Evolutionary conservation across 192 early-diverging fungal genomes (phyloP).

Genomic region (Dissophora ornata): DNA sequence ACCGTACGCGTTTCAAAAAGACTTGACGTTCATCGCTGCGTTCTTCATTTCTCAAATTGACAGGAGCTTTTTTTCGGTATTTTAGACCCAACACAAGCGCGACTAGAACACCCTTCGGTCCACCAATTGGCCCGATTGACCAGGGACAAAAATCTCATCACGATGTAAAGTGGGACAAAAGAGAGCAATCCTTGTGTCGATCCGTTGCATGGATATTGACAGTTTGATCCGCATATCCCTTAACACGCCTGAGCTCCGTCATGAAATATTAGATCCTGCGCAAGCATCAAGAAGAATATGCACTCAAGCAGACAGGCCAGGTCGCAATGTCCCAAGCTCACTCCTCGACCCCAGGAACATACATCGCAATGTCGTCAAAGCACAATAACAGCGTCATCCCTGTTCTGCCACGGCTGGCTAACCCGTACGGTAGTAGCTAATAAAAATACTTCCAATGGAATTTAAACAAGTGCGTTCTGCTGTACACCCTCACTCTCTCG

Average conservation of each 20-base stretch:
- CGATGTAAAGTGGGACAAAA: no score
- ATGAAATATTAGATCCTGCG: constrained; percentile 46
- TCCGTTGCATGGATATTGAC: no score
- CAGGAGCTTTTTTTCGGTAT: no score
- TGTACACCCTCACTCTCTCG: no score
- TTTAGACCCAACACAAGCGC: constrained; percentile 8
- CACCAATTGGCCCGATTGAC: constrained; percentile 31
- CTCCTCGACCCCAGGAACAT: constrained; percentile 22
- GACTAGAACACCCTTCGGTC: constrained; percentile 33
- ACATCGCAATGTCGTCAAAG: constrained; percentile 19
- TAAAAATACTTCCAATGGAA: no score
- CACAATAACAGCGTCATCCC: constrained; percentile 38
- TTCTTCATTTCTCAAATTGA: neutral
- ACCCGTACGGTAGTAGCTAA: no score
- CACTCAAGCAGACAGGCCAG: constrained; percentile 16
- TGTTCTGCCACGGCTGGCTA: constrained; percentile 22
- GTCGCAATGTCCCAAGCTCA: constrained; percentile 27
- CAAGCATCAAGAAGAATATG: constrained; percentile 40
- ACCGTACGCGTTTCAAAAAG: constrained; percentile 9
- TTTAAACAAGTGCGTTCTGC: no score
- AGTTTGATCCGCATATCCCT: constrained; percentile 17
- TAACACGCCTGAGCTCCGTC: no score
- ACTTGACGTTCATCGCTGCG: neutral
- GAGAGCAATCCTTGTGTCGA: no score
- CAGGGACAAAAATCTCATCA: constrained; percentile 43